Percentiles rank a stretch among this genome's conserved stretches.
These are phyloP conservation scores for Tubosaeta sp. DNA, from an alignment of 768 basidiomycete species.

Conservation along the genomic window DNA sequence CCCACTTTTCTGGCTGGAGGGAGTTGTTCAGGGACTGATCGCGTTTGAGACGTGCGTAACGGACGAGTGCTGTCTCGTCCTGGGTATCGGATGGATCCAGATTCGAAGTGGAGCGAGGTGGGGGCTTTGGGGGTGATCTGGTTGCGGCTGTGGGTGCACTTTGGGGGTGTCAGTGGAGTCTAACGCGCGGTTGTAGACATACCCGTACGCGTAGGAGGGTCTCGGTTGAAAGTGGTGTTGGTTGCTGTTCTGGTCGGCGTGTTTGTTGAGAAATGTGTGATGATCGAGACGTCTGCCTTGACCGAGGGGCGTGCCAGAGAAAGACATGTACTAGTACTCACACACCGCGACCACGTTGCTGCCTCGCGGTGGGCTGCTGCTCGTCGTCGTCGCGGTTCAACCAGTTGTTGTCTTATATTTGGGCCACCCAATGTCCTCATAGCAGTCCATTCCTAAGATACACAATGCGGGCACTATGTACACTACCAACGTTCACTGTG, in stretches of 20 bases:
- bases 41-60: constrained; percentile 45
- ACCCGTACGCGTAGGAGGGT: constrained; percentile 72
- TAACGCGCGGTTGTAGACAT: constrained; percentile 20
- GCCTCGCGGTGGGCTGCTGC: constrained; percentile 7
- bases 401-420: constrained; percentile 27
- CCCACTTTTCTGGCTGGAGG: constrained; percentile 63
- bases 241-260: constrained; percentile 27
- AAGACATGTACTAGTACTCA: constrained; percentile 61
- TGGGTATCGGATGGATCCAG: constrained; percentile 43
- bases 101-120: constrained; percentile 28
- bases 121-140: constrained; percentile 56
- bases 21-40: constrained; percentile 30
- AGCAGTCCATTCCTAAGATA: constrained; percentile 13
- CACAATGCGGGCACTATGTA: constrained; percentile 24
- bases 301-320: constrained; percentile 77
- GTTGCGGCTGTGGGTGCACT: constrained; percentile 55
- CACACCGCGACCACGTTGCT: constrained; percentile 15
- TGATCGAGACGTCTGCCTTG: constrained; percentile 87
- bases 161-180: constrained; percentile 17
- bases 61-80: constrained; percentile 43
- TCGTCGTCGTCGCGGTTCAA: constrained; percentile 9
- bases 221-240: constrained; percentile 28
- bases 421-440: constrained; percentile 5
- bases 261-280: constrained; percentile 68
- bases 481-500: constrained; percentile 22